Conservation (phyloP, 805 yeast species). For the Zygotorulaspora chibaensis region DNA sequence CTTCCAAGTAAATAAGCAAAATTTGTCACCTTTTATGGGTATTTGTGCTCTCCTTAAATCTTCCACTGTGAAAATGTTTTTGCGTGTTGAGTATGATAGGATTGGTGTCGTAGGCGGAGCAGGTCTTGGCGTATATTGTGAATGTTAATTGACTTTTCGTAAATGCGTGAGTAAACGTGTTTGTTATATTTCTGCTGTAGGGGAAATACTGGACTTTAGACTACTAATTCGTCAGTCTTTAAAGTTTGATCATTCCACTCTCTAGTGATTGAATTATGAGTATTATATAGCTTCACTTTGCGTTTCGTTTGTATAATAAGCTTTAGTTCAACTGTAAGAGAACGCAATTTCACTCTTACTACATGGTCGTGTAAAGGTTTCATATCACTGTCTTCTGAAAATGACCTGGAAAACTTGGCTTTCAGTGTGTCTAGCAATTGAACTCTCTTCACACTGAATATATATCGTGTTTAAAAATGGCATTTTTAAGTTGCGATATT, state of each 20-base stretch:
- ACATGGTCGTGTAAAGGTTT: neutral
- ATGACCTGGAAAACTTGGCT: neutral
- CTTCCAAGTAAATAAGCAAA: conserved; percentile 8
- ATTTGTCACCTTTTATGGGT: conserved; percentile 5
- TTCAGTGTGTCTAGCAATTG: neutral
- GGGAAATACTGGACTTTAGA: neutral
- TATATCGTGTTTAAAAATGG: no score
- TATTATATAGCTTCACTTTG: neutral
- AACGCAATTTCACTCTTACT: neutral
- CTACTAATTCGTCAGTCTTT: neutral
- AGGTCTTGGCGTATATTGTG: neutral
- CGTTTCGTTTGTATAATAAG: neutral
- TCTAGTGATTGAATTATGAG: neutral
- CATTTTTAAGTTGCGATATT: no score
- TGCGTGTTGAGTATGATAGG: neutral
- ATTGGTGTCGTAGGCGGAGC: neutral
- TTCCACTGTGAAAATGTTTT: conserved; percentile 8
- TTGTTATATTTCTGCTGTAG: neutral
- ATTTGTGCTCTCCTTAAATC: conserved; percentile 12
- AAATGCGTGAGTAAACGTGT: neutral
- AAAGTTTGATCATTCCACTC: neutral
- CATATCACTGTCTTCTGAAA: neutral
- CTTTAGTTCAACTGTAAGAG: neutral
- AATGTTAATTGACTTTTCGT: neutral
- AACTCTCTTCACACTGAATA: neutral